Evolutionary conservation across 148 eudicot species (phyloP).

Genomic region (Cornus florida): DNA sequence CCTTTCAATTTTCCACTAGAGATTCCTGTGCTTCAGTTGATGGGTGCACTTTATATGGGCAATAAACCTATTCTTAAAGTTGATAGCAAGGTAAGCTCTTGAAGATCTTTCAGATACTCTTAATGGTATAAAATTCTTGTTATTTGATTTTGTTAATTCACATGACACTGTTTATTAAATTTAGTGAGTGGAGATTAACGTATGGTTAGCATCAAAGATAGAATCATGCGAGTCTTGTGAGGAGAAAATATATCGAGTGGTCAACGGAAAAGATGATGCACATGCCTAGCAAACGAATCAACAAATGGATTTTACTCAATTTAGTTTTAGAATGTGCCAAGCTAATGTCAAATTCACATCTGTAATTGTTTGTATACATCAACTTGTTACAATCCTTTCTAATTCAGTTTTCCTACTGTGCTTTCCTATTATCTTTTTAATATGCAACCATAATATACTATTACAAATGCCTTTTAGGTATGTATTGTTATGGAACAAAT

Average conservation of each 20-base stretch:
- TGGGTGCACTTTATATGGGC: slow-evolving; percentile 99
- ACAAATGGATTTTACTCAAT: background rate
- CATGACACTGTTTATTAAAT: background rate
- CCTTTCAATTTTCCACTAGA: slow-evolving; percentile 98
- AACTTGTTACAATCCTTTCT: background rate
- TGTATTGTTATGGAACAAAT: slow-evolving; percentile 98
- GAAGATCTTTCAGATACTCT: background rate
- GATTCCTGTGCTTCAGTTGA: slow-evolving; percentile 93
- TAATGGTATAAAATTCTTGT: background rate
- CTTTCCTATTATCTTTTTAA: background rate
- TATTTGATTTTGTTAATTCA: background rate
- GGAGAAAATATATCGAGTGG: background rate
- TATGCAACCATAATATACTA: background rate
- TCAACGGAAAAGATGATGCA: background rate
- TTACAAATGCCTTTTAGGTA: slow-evolving; percentile 42
- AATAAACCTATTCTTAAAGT: slow-evolving; percentile 95
- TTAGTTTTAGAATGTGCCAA: slow-evolving; percentile 1
- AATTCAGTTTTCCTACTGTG: background rate
- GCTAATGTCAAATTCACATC: background rate
- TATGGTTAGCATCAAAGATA: background rate
- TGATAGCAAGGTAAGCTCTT: slow-evolving; percentile 80
- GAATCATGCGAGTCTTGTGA: background rate
- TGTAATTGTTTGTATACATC: background rate
- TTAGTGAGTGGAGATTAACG: background rate
- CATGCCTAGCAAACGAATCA: background rate